Base-by-base conservation (phyloP, 257 asterid genomes). In the Agastache rugosa region DNA sequence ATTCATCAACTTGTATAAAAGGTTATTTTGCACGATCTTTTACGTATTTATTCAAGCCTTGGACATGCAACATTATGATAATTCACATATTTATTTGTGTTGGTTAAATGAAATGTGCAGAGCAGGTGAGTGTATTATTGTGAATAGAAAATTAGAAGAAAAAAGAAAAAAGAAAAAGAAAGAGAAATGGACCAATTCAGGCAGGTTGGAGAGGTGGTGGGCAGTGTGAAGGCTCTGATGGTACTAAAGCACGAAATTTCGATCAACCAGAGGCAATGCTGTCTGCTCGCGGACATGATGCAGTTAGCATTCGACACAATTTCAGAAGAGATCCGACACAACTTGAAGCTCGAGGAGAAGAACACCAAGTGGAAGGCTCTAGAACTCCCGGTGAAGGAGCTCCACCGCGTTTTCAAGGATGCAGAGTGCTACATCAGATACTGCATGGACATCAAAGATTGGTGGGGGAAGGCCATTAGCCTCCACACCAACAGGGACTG, bases 391-490 rank as follows among this genome's bases (percentile, higher is more conserved):
- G 14, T 93, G 91, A 90, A 70, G 73, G 98, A 91, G 85, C 95
- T 93, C 53, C 84, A 91, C 34, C 78, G 82, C 31, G 74, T 88
- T 8, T 84, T 88, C 27, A 91, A 84, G 67, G 97, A 93, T 54
- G 93, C 93, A 5, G 98, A 88, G 16, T 75, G 70, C 56, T 87
- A 91, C 56, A 79, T 91, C 10, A 84, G 81, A 22, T 78, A 83
- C 34, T 90, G 97, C 77, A 51, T 88, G 27, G 97, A 91, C 31
- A 48, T 85, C 12, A 91, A 80, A 53, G 88, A 91, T 60, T 91
- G 93, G 91, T 88, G 97, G 98, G 98, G 96, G 0, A 90, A 85
- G 78, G 93, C 87, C 1, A 83, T 93, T 16, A 86, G 83, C 71
- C 92, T 93, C 75, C 91, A 91, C 77, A 72, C 77, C 78, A 91